These are phyloP conservation scores for barley (Hordeum vulgare) DNA, from an alignment of 176 grass and related monocot genomes.

Conservation along the genomic window MorexV3_pseudomolecules_assembly NC_058522.1:532598337-532598836, in stretches of 20 bases:
- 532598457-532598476: background rate
- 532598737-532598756: background rate
- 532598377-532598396: background rate
- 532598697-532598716: background rate
- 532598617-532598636: background rate
- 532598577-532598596: background rate
- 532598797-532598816: background rate
- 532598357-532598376: background rate
- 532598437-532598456: background rate
- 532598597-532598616: background rate
- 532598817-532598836: background rate
- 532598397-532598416: background rate
- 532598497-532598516: background rate
- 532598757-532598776: background rate
- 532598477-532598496: background rate
- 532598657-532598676: background rate
- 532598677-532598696: background rate
- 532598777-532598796: background rate
- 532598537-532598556: background rate
- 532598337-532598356: background rate
- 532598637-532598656: background rate
- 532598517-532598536: background rate
- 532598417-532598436: background rate
- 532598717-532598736: background rate
- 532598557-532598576: background rate